A percentile compares a stretch with the other conserved stretches of the same genome.
phyloP scores from a whole-genome alignment of 306 rosid genomes.

The Cucurbita argyrosperma region DNA sequence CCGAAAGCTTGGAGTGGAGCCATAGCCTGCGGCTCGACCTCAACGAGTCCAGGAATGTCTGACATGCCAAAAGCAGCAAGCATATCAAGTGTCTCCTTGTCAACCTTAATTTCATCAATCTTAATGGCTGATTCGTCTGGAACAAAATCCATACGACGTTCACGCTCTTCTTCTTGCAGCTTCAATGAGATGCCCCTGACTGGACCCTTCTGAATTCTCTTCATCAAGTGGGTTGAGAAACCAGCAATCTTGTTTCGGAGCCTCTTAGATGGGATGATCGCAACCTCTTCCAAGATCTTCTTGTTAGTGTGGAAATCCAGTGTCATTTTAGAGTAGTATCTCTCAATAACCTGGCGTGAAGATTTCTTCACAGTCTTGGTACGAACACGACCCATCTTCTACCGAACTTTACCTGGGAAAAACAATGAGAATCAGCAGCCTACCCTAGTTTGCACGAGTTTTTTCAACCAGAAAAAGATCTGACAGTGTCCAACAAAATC shows the following conservation, averaged over 20 bases:
- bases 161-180: constrained; percentile 24
- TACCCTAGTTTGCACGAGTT: not conserved
- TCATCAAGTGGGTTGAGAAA: constrained; percentile 28
- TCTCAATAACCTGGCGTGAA: constrained; percentile 22
- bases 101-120: constrained; percentile 14
- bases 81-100: constrained; percentile 23
- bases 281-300: constrained; percentile 24
- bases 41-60: constrained; percentile 21
- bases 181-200: constrained; percentile 24
- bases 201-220: constrained; percentile 28
- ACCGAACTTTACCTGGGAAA: not conserved
- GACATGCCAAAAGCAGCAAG: constrained; percentile 20
- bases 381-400: constrained; percentile 24
- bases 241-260: constrained; percentile 28
- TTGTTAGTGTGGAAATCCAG: constrained; percentile 23
- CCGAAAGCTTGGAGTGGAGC: constrained; percentile 14
- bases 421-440: not conserved
- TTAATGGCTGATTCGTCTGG: constrained; percentile 24
- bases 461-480: not conserved
- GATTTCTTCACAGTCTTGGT: constrained; percentile 31
- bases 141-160: constrained; percentile 25
- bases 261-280: constrained; percentile 18
- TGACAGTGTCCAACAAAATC: not conserved
- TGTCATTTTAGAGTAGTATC: constrained; percentile 21
- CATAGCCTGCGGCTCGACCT: constrained; percentile 13